Conservation (phyloP, 352 stramenopile species). For the Phytophthora hibernalis region DNA sequence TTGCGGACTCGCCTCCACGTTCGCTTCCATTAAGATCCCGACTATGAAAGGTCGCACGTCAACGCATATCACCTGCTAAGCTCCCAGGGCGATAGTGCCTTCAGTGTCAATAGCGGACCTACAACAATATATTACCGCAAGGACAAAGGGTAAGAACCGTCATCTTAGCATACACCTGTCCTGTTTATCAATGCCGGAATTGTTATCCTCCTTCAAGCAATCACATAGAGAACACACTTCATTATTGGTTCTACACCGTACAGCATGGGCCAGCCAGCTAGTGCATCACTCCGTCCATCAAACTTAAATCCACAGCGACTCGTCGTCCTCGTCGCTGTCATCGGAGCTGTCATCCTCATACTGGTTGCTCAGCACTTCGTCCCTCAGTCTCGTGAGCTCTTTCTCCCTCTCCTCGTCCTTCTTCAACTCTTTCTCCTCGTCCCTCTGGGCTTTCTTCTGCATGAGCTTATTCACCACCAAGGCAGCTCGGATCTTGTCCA, state of each 20-base stretch:
- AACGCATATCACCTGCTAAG: background rate
- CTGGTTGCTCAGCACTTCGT: conserved; percentile 27
- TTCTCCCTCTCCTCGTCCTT: conserved; percentile 35
- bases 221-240: conserved; percentile 20
- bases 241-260: conserved; percentile 25
- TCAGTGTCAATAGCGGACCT: background rate
- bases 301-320: conserved; percentile 53
- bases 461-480: conserved; percentile 62
- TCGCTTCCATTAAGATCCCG: conserved; percentile 28
- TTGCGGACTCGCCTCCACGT: conserved; percentile 3
- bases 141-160: background rate
- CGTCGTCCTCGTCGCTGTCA: conserved; percentile 42
- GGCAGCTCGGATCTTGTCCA: conserved; percentile 47
- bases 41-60: conserved; percentile 34
- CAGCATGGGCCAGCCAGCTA: background rate
- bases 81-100: background rate
- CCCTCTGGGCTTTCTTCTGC: conserved; percentile 45
- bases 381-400: conserved; percentile 25
- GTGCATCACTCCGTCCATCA: background rate
- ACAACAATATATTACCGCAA: no score
- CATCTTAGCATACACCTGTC: background rate
- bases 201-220: background rate
- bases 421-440: conserved; percentile 46
- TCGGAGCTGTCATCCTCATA: conserved; percentile 35
- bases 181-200: background rate